Base-by-base conservation (phyloP, 75 land plant genomes). In the Chamaecyparis obtusa region DNA sequence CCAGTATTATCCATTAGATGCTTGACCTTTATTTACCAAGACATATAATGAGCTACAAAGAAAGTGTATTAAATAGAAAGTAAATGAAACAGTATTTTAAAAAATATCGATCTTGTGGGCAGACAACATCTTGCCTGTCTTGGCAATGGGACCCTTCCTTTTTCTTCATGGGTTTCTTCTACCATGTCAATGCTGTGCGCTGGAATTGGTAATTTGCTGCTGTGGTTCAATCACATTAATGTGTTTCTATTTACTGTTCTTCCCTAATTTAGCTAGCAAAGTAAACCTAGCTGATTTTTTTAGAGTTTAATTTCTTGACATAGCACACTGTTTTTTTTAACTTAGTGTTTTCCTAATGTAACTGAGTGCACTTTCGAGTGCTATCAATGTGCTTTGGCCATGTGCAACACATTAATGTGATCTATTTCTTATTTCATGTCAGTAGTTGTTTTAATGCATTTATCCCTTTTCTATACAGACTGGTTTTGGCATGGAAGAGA, bases 401-500 rank as follows among this genome's bases (percentile, higher is more conserved):
- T 60, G 3, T 60, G 24, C 24, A 21, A 39, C 19, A 19, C 67
- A 60, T 21, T 60, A 60, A 3, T 60, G 21, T 19, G 21, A 19
- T 60, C 1, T 60, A 27, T 19, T 60, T 60, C 75, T 81, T 49
- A 49, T 35, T 77, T 33, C 16, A 64, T 37, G 21, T 60, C 24
- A 16, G 24, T 9, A 35, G 9, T 19, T 64, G 0, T 85, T 37
- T 44, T 69, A 9, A 44, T 81, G 32, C 49, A 13, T 80, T 55
- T 80, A 27, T 48, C n/a, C 30, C 79, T 87, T 43, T 55, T 79
- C 19, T 69, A 39, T 92, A 88, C 92, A 95, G 97, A 94, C 97
- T 91, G 95, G 93, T 77, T 95, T 95, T 86, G 74, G 84, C 79
- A 91, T 91, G 93, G 93, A 93, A 24, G 95, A 95, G 15, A 88